These are phyloP conservation scores for Epicoccum sorghinum DNA, from an alignment of 2,329 filamentous ascomycete genomes.

Conservation along the genomic window DNA sequence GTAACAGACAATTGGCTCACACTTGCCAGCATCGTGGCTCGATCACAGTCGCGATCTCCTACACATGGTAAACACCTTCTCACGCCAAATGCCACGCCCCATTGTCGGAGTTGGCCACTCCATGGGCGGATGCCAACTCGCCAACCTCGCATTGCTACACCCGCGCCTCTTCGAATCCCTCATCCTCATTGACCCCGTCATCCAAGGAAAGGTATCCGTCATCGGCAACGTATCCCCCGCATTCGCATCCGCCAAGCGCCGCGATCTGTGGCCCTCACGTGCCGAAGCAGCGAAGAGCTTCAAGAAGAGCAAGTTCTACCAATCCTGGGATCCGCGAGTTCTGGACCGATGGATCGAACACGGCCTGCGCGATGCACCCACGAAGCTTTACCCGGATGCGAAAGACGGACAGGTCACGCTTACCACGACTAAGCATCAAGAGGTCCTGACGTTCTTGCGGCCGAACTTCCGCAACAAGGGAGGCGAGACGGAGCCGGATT, in stretches of 20 bases:
- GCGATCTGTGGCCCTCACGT: slow-evolving; percentile 82
- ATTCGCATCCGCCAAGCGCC: slow-evolving; percentile 70
- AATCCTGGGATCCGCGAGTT: slow-evolving; percentile 80
- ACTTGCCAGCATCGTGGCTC: slow-evolving; percentile 73
- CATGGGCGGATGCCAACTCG: slow-evolving; percentile 79
- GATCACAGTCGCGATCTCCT: slow-evolving; percentile 86
- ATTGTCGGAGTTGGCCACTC: slow-evolving; percentile 87
- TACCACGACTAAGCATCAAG: slow-evolving; percentile 84
- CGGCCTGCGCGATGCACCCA: slow-evolving; percentile 78
- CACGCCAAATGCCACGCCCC: slow-evolving; percentile 77
- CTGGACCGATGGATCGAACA: slow-evolving; percentile 74
- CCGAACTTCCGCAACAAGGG: slow-evolving; percentile 59
- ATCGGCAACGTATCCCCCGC: slow-evolving; percentile 54
- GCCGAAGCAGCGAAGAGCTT: slow-evolving; percentile 71
- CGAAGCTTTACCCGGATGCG: slow-evolving; percentile 59
- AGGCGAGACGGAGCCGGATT: slow-evolving; percentile 53
- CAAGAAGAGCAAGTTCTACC: slow-evolving; percentile 74
- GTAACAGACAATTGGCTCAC: neutral
- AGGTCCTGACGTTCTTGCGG: slow-evolving; percentile 79
- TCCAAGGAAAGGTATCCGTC: slow-evolving; percentile 59
- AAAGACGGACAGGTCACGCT: slow-evolving; percentile 66
- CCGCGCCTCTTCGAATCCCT: slow-evolving; percentile 79
- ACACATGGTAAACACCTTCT: slow-evolving; percentile 84
- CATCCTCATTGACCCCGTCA: slow-evolving; percentile 84
- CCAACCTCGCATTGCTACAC: slow-evolving; percentile 75